These are phyloP conservation scores for Chaetomium sp. DNA, from an alignment of 2,329 filamentous ascomycete genomes.

Conservation along the genomic window DNA sequence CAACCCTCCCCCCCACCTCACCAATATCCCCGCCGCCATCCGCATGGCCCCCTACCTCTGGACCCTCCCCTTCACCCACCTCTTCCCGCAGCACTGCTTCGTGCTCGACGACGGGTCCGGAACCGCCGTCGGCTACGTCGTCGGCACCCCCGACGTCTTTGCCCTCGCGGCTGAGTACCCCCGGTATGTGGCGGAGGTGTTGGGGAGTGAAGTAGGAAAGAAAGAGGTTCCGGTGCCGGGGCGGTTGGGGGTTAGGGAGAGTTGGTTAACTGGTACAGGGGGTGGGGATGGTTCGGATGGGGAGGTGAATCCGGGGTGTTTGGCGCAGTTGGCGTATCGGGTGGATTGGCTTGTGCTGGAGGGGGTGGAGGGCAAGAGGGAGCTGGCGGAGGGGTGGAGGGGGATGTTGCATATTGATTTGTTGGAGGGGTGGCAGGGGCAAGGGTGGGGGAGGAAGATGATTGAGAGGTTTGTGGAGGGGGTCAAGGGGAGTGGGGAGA, in stretches of 20 bases:
- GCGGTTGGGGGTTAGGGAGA: constrained; percentile 38
- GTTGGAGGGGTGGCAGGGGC: constrained; percentile 45
- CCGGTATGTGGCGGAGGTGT: constrained; percentile 44
- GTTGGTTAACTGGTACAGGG: constrained; percentile 40
- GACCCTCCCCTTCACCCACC: constrained; percentile 54
- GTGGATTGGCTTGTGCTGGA: constrained; percentile 45
- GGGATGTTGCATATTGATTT: constrained; percentile 56
- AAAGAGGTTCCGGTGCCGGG: constrained; percentile 36
- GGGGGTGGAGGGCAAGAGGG: constrained; percentile 41
- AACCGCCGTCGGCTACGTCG: constrained; percentile 52
- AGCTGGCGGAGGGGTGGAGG: constrained; percentile 41
- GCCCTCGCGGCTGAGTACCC: constrained; percentile 45
- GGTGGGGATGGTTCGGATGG: constrained; percentile 27
- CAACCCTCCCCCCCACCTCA: constrained; percentile 50
- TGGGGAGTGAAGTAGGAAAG: constrained; percentile 32
- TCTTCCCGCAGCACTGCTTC: constrained; percentile 49
- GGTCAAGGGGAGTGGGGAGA: constrained; percentile 36
- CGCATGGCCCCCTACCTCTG: constrained; percentile 53
- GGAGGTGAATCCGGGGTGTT: constrained; percentile 39
- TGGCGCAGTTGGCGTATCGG: constrained; percentile 49
- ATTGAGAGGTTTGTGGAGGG: constrained; percentile 47
- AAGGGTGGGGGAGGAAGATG: constrained; percentile 50
- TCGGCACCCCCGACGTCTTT: constrained; percentile 49
- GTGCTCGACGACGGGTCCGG: constrained; percentile 53
- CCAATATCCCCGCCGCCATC: constrained; percentile 39